These are phyloP conservation scores for Nadsonia starkeyi-henricii DNA, from an alignment of 1,139 yeast genomes.

Conservation along the genomic window DNA sequence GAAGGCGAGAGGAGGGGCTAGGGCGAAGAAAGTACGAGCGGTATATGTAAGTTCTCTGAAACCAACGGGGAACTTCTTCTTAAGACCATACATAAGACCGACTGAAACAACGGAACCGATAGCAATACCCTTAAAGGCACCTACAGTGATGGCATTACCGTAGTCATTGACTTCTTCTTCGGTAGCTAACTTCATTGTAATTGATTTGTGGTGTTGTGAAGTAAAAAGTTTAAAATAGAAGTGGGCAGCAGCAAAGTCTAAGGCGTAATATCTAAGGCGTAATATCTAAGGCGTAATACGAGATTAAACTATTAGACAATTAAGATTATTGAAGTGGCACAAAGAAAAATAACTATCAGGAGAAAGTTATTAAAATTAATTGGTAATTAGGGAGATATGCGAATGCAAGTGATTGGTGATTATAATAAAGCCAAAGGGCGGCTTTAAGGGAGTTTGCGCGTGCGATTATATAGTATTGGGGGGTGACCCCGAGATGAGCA, in stretches of 20 bases:
- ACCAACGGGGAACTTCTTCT: conserved; percentile 13
- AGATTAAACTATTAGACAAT: too few species aligned
- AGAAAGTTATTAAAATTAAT: too few species aligned
- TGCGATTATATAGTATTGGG: too few species aligned
- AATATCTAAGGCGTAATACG: too few species aligned
- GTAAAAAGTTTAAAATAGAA: background rate
- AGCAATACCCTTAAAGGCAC: conserved; percentile 49
- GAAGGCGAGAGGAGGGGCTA: conserved; percentile 14
- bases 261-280: too few species aligned
- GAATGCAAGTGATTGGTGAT: too few species aligned
- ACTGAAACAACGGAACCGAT: conserved; percentile 42
- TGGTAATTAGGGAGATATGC: too few species aligned
- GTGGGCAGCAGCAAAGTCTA: background rate
- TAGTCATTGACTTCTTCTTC: conserved; percentile 56
- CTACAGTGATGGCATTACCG: conserved; percentile 38
- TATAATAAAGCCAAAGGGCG: too few species aligned
- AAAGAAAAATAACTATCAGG: too few species aligned
- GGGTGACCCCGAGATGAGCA: too few species aligned
- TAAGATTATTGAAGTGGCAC: too few species aligned
- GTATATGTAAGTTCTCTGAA: conserved; percentile 7
- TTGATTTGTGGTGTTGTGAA: background rate
- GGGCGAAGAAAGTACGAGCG: conserved; percentile 14
- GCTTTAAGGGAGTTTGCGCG: too few species aligned
- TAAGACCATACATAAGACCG: conserved; percentile 21
- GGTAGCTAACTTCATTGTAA: conserved; percentile 49